These are phyloP conservation scores for Umbelopsis isabellina DNA, from an alignment of 192 early-diverging fungal genomes.

Conservation along the genomic window DNA sequence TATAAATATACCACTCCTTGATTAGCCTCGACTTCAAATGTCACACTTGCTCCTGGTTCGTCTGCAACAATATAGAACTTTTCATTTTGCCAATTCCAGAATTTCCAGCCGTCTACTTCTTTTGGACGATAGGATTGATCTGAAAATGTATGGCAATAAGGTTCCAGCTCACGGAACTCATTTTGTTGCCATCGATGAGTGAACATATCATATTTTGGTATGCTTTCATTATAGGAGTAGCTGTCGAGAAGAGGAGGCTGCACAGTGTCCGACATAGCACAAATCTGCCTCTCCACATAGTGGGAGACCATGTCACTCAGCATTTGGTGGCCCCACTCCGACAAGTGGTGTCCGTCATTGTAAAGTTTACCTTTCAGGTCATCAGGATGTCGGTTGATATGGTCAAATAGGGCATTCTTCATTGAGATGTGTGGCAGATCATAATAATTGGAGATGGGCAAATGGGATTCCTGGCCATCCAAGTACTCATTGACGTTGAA, in stretches of 20 bases:
- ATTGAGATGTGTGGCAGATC: slow-evolving; percentile 24
- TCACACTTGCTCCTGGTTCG: slow-evolving; percentile 14
- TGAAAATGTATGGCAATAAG: slow-evolving; percentile 17
- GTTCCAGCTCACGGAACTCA: slow-evolving; percentile 15
- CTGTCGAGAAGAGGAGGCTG: slow-evolving; percentile 1
- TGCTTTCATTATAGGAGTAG: slow-evolving; percentile 3
- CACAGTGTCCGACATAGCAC: slow-evolving; percentile 1
- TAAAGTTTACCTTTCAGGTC: slow-evolving; percentile 4
- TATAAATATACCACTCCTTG: slow-evolving; percentile 26
- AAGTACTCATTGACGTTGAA: slow-evolving; percentile 28
- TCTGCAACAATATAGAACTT: slow-evolving; percentile 27
- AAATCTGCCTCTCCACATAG: slow-evolving; percentile 24
- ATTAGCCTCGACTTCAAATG: slow-evolving; percentile 14
- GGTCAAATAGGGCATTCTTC: slow-evolving; percentile 26
- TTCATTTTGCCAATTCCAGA: slow-evolving; percentile 27
- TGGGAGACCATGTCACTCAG: slow-evolving; percentile 20
- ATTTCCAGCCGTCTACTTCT: slow-evolving; percentile 19
- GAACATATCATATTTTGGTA: slow-evolving; percentile 24
- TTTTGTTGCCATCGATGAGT: slow-evolving; percentile 19
- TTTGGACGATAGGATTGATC: slow-evolving; percentile 22
- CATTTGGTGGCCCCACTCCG: slow-evolving; percentile 17
- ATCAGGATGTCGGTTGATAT: slow-evolving; percentile 19
- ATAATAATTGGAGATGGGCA: slow-evolving; percentile 29
- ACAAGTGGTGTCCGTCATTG: slow-evolving; percentile 24
- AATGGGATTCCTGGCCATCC: slow-evolving; percentile 28